Percentiles rank a stretch among this genome's conserved stretches.
Conservation (phyloP, 495 filamentous ascomycete genomes). For the Pseudotulostoma volvatum region DNA sequence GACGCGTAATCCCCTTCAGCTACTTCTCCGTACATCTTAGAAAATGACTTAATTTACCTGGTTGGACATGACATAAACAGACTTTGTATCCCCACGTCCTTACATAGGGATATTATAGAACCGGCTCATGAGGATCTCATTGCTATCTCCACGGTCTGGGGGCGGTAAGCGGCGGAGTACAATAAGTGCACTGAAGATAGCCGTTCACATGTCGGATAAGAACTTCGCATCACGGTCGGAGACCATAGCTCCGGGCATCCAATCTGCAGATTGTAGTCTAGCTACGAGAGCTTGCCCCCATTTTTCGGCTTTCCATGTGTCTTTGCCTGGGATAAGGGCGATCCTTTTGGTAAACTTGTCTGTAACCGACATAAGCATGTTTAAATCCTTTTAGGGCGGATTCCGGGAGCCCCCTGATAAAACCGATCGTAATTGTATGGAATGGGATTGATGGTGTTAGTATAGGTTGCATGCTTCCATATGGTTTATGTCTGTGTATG, state of each 20-base stretch:
- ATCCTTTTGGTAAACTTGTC: neutral
- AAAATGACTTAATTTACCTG: too few relatives aligned
- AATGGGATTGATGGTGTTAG: neutral
- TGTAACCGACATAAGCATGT: neutral
- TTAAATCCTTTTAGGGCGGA: neutral
- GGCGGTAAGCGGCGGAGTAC: constrained; percentile 5
- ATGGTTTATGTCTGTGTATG: neutral
- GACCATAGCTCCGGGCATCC: constrained; percentile 1
- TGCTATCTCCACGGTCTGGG: too few relatives aligned
- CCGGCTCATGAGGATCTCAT: too few relatives aligned
- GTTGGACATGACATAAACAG: too few relatives aligned
- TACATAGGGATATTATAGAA: too few relatives aligned
- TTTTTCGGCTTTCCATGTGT: neutral
- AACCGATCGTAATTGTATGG: constrained; percentile 1
- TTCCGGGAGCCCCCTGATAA: constrained; percentile 1
- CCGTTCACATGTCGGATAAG: constrained; percentile 1
- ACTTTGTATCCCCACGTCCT: too few relatives aligned
- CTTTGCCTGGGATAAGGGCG: neutral
- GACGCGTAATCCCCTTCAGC: too few relatives aligned
- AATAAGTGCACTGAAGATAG: constrained; percentile 2
- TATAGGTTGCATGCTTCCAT: constrained; percentile 1
- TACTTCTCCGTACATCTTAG: too few relatives aligned
- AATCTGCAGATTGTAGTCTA: neutral
- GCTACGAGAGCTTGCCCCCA: neutral
- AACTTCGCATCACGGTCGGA: constrained; percentile 1